phyloP scores from a whole-genome alignment of 306 rosid species.

The Hippophae gyantsensis region DNA sequence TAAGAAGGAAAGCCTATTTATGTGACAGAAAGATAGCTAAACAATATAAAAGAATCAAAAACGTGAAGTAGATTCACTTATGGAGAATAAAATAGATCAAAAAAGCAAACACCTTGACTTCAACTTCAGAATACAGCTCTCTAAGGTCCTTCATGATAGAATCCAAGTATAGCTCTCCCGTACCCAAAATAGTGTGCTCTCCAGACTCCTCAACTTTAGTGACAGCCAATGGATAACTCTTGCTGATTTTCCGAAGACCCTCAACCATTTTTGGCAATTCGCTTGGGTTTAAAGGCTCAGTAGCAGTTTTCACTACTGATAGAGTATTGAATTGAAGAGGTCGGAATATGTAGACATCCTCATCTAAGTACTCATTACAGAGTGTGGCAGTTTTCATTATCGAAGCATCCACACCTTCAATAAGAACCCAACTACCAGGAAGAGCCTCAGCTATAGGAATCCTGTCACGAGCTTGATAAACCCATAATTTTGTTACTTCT shows the following conservation, averaged over 20 bases:
- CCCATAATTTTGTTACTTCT: slow-evolving; percentile 94
- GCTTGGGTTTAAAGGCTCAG: slow-evolving; percentile 95
- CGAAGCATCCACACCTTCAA: slow-evolving; percentile 98
- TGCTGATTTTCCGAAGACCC: slow-evolving; percentile 97
- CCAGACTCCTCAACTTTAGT: slow-evolving; percentile 99
- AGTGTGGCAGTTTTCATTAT: slow-evolving; percentile 98
- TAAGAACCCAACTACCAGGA: slow-evolving; percentile 97
- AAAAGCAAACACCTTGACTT: slow-evolving; percentile 64
- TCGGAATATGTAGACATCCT: slow-evolving; percentile 84
- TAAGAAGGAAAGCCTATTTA: slow-evolving; percentile 14
- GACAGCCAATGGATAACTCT: slow-evolving; percentile 94
- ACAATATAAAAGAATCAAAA: neutral
- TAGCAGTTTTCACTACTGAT: slow-evolving; percentile 94
- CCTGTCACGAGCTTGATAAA: slow-evolving; percentile 94
- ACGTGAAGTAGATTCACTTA: neutral
- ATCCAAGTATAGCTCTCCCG: slow-evolving; percentile 97
- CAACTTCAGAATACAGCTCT: slow-evolving; percentile 97
- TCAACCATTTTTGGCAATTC: slow-evolving; percentile 99
- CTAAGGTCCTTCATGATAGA: slow-evolving; percentile 98
- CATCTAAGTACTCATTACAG: slow-evolving; percentile 64
- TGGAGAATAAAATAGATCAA: neutral
- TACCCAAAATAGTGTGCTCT: slow-evolving; percentile 91
- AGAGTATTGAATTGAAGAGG: slow-evolving; percentile 95
- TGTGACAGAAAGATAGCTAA: slow-evolving; percentile 16
- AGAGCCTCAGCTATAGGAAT: slow-evolving; percentile 88